Evolutionary conservation across 2,329 filamentous ascomycete genomes (phyloP).

Genomic region (Lasiodiplodia hormozganensis): DNA sequence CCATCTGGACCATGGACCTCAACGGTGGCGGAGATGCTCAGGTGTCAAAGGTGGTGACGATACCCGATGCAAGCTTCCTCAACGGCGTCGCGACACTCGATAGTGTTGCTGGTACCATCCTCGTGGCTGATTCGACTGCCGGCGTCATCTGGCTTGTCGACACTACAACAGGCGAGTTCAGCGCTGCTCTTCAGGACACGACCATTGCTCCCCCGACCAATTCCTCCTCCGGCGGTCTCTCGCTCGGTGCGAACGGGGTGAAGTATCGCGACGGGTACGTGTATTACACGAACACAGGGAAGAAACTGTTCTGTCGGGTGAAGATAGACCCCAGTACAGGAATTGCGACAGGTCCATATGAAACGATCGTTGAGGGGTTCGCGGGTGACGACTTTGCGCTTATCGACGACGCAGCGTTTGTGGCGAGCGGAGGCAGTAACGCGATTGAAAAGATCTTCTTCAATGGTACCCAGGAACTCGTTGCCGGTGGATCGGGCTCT

Average conservation of each 20-base stretch:
- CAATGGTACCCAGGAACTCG: slow-evolving; percentile 30
- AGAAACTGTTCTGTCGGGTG: slow-evolving; percentile 32
- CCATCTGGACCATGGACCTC: slow-evolving; percentile 31
- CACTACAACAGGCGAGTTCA: slow-evolving; percentile 28
- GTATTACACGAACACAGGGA: slow-evolving; percentile 37
- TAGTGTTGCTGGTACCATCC: slow-evolving; percentile 28
- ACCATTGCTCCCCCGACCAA: slow-evolving; percentile 31
- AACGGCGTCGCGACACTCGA: slow-evolving; percentile 38
- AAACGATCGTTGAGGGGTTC: not conserved
- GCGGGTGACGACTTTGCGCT: not conserved
- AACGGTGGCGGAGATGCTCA: slow-evolving; percentile 24
- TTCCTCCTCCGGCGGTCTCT: slow-evolving; percentile 1
- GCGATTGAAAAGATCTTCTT: slow-evolving; percentile 19
- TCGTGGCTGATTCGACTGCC: slow-evolving; percentile 36
- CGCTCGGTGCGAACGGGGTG: slow-evolving; percentile 38
- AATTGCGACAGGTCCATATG: not conserved
- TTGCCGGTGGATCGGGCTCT: slow-evolving; percentile 25
- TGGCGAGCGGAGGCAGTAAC: not conserved
- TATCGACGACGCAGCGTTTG: not conserved
- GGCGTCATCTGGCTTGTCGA: slow-evolving; percentile 34
- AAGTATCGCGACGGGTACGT: slow-evolving; percentile 28
- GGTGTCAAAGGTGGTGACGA: slow-evolving; percentile 33
- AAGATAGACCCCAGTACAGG: slow-evolving; percentile 30
- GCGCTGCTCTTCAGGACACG: slow-evolving; percentile 31
- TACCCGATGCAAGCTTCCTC: slow-evolving; percentile 31